Evolutionary conservation across 805 yeast genomes (phyloP), one percentile per base, ranked within the genome.

Genomic region (Novakomyces olei): DNA sequence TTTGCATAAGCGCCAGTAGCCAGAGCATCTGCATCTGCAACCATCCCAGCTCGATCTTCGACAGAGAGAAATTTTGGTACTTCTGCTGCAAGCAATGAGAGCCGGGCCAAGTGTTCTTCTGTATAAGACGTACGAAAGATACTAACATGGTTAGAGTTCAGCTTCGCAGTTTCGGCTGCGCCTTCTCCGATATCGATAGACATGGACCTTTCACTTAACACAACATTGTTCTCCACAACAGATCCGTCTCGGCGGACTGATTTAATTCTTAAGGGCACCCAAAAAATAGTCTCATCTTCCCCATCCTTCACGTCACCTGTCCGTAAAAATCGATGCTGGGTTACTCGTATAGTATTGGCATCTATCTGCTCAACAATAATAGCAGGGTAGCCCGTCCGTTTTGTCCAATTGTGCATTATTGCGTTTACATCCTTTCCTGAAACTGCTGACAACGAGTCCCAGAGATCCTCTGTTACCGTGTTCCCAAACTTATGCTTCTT

Each of bases 391-490:
- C 92, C 92, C 32, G 72, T 64, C 38, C 68, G 61, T 34, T 63
- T 59, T 41, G 75, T 74, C 92, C 92, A 78, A 15, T 65, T 55
- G 36, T 64, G 63, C 72, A 78, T 72, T 45, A 69, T 60, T 17
- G 47, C 36, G 37, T 58, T 57, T 25, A 78, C 66, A 33, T 77
- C 70, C 44, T 61, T 54, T 16, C 75, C 75, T 3, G 76, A 61
- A 9, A 61, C 75, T 34, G 64, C 72, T 33, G 70, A 53, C 19
- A 78, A 56, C 3, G 77, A 66, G 29, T 53, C 53, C 81, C 88
- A 78, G 37, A 78, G 60, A 42, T 78, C 83, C 27, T 59, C 61
- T 27, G 88, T 72, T 20, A 67, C 68, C 18, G 88, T 80, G 55
- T 78, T 78, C 27, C 67, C 67, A 46, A 57, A 78, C 43, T 67